phyloP scores from a whole-genome alignment of 2,329 filamentous ascomycete genomes.

The Xylaria digitata region DNA sequence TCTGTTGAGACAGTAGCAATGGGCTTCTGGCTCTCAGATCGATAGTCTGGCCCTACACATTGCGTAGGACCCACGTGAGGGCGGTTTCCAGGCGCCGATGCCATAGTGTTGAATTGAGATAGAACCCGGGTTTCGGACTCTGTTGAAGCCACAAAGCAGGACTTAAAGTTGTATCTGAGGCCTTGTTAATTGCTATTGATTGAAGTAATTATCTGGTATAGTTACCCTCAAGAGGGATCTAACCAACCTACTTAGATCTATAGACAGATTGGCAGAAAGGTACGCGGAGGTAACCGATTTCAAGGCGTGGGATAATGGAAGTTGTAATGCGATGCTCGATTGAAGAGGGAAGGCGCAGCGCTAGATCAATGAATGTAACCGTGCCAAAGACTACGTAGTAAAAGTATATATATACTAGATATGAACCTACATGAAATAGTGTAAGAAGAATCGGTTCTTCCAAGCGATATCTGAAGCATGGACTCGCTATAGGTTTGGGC shows the following conservation, averaged over 20 bases:
- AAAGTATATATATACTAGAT: slow-evolving; percentile 4
- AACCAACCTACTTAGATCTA: slow-evolving; percentile 24
- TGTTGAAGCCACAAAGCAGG: neutral
- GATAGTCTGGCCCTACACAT: slow-evolving; percentile 83
- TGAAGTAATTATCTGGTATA: slow-evolving; percentile 1
- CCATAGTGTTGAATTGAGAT: slow-evolving; percentile 54
- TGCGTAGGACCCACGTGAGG: slow-evolving; percentile 62
- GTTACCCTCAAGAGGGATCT: slow-evolving; percentile 16
- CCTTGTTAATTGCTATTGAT: slow-evolving; percentile 28
- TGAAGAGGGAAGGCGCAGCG: neutral
- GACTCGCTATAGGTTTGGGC: neutral
- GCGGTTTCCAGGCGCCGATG: slow-evolving; percentile 46
- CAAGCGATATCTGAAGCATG: slow-evolving; percentile 16
- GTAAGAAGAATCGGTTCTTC: neutral
- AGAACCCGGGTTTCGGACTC: neutral
- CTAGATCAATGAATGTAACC: slow-evolving; percentile 17
- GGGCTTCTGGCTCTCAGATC: slow-evolving; percentile 80
- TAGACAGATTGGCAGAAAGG: neutral
- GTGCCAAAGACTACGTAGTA: slow-evolving; percentile 8
- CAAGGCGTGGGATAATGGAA: neutral
- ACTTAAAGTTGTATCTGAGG: neutral
- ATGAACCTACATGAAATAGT: neutral
- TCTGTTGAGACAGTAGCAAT: slow-evolving; percentile 88
- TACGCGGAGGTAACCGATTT: slow-evolving; percentile 8
- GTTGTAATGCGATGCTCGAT: slow-evolving; percentile 4